Percentiles rank a stretch among this genome's conserved stretches.
Conservation (phyloP, 768 basidiomycete genomes). For the Trametes elegans region DNA sequence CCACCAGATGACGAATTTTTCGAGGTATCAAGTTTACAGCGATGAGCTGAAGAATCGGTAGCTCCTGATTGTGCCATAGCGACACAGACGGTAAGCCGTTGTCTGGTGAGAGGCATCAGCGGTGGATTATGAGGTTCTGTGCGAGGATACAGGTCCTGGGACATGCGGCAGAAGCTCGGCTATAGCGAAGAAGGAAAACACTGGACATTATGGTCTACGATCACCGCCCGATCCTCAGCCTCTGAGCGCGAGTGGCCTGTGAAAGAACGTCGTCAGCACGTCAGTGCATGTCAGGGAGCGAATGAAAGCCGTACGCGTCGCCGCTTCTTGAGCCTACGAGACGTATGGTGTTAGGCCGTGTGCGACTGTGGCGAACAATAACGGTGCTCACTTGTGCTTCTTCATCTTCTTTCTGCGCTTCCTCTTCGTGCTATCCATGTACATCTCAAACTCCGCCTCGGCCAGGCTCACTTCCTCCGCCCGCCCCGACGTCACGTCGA, state of each 20-base stretch:
- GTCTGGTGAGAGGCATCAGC: conserved; percentile 16
- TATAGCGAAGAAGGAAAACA: neutral
- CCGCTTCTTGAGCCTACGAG: conserved; percentile 78
- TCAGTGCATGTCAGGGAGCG: neutral
- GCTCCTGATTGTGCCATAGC: no score
- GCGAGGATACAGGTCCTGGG: conserved; percentile 8
- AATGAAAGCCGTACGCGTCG: conserved; percentile 58
- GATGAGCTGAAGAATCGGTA: no score
- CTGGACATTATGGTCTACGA: neutral
- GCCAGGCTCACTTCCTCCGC: conserved; percentile 52
- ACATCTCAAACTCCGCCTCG: conserved; percentile 60
- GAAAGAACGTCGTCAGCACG: neutral
- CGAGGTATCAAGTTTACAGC: no score
- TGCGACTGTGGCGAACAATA: conserved; percentile 6
- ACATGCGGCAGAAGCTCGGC: neutral
- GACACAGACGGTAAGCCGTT: neutral
- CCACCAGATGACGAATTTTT: no score
- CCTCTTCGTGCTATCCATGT: conserved; percentile 80
- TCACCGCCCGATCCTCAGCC: conserved; percentile 24
- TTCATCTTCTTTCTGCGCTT: conserved; percentile 94
- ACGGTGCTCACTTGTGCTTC: conserved; percentile 84
- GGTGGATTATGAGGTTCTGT: conserved; percentile 8
- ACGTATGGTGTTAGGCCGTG: conserved; percentile 2
- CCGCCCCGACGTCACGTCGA: conserved; percentile 52
- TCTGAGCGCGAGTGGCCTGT: conserved; percentile 21